phyloP scores from a whole-genome alignment of 163 green algal species.

The Scenedesmus sp. region DNA sequence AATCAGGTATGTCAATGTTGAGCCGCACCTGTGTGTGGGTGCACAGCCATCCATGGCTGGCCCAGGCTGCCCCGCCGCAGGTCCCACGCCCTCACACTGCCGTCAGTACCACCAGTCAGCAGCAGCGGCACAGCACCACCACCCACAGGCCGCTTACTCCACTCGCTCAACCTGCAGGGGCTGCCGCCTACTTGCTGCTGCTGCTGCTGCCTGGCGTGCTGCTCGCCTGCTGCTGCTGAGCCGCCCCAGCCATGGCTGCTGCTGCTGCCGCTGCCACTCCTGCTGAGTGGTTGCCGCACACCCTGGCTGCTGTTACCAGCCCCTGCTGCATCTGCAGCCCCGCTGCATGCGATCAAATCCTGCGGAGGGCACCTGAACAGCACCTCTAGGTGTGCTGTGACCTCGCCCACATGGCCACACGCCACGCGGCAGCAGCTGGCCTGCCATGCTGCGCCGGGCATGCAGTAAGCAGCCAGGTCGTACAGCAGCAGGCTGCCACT shows the following conservation, averaged over 20 bases:
- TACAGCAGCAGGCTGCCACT: slow-evolving; percentile 30
- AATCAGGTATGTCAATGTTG: not conserved
- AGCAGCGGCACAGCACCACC: slow-evolving; percentile 41
- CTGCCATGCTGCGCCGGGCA: slow-evolving; percentile 38
- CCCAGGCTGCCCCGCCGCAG: slow-evolving; percentile 16
- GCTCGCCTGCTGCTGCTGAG: not conserved
- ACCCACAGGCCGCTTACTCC: not conserved
- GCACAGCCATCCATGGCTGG: slow-evolving; percentile 16
- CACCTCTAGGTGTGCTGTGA: slow-evolving; percentile 30
- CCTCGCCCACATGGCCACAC: not conserved
- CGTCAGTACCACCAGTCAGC: slow-evolving; percentile 46
- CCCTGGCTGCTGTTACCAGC: not conserved
- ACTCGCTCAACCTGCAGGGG: not conserved
- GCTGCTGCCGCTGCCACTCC: not conserved
- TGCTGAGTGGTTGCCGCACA: not conserved
- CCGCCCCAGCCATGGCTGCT: not conserved
- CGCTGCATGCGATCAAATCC: slow-evolving; percentile 9
- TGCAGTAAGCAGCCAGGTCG: slow-evolving; percentile 40
- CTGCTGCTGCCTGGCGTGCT: not conserved
- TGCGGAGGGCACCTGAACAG: slow-evolving; percentile 41
- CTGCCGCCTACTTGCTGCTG: not conserved
- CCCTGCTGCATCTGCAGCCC: not conserved
- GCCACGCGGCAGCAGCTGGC: not conserved
- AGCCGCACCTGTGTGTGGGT: slow-evolving; percentile 44
- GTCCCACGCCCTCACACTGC: slow-evolving; percentile 38